A percentile compares a stretch with the other conserved stretches of the same genome.
These are phyloP conservation scores for Gorgonomyces haynaldii DNA, from an alignment of 192 early-diverging fungal species.

Conservation along the genomic window DNA sequence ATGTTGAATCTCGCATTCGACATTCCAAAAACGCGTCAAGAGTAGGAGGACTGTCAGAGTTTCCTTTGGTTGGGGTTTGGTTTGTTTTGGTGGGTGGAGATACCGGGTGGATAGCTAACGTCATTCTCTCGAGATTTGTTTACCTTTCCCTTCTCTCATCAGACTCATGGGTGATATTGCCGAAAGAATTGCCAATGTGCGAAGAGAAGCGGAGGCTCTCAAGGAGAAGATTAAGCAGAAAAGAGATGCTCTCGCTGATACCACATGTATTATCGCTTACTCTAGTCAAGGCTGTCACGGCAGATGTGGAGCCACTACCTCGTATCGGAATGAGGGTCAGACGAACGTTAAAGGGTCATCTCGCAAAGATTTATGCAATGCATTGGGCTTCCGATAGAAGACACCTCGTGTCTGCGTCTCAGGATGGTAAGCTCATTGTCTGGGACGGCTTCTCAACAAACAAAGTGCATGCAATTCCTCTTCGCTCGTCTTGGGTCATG, in stretches of 20 bases:
- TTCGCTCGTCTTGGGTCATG: slow-evolving; percentile 99
- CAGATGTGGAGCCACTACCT: slow-evolving; percentile 76
- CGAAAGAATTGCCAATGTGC: slow-evolving; percentile 77
- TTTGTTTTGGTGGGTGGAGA: too few species aligned
- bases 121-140: too few species aligned
- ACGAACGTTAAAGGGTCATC: slow-evolving; percentile 92
- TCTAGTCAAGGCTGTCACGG: slow-evolving; percentile 75
- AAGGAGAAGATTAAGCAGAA: slow-evolving; percentile 95
- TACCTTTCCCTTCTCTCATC: too few species aligned
- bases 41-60: too few species aligned
- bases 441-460: slow-evolving; percentile 99
- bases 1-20: slow-evolving; percentile 55
- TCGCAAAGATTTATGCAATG: slow-evolving; percentile 99
- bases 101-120: too few species aligned
- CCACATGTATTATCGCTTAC: slow-evolving; percentile 58
- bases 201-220: slow-evolving; percentile 88
- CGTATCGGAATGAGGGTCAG: slow-evolving; percentile 91
- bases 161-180: slow-evolving; percentile 65
- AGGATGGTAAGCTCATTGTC: slow-evolving; percentile 99
- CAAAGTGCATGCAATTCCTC: slow-evolving; percentile 97
- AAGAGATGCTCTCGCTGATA: slow-evolving; percentile 88
- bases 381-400: slow-evolving; percentile 97
- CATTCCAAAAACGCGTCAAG: too few species aligned
- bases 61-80: too few species aligned
- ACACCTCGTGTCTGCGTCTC: slow-evolving; percentile 94